These are phyloP conservation scores for Torulaspora globosa DNA, from an alignment of 1,139 yeast species.

Conservation along the genomic window DNA sequence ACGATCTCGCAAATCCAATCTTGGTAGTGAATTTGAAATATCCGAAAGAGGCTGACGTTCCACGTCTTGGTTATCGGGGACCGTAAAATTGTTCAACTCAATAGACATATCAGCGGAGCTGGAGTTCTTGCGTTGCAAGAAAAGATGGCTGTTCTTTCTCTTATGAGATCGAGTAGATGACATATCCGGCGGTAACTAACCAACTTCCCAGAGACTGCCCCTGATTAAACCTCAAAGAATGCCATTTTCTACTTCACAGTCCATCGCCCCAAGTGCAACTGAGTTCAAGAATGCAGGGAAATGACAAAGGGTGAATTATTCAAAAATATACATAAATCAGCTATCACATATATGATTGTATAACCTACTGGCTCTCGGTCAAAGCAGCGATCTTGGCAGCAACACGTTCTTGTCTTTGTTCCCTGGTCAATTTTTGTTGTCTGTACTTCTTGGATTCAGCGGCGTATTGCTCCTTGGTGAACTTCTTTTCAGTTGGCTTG, in stretches of 20 bases:
- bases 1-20: constrained; percentile 4
- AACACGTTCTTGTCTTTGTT: constrained; percentile 84
- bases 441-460: constrained; percentile 93
- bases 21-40: not conserved
- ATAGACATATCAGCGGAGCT: constrained; percentile 14
- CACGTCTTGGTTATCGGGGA: constrained; percentile 4
- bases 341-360: constrained; percentile 3
- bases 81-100: constrained; percentile 8
- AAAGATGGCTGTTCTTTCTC: constrained; percentile 19
- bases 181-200: constrained; percentile 4
- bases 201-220: not conserved
- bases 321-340: not conserved
- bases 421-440: constrained; percentile 83
- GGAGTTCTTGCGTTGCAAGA: constrained; percentile 16
- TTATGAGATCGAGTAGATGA: constrained; percentile 16
- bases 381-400: constrained; percentile 89
- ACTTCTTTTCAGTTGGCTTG: constrained; percentile 90
- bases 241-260: not conserved
- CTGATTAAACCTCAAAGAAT: not conserved
- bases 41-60: constrained; percentile 7
- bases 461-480: constrained; percentile 97
- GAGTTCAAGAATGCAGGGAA: no score
- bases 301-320: not conserved
- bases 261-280: not conserved
- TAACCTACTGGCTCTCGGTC: constrained; percentile 31